Evolutionary conservation across 495 filamentous ascomycete genomes (phyloP).

Genomic region (Tetracladium setigerum): DNA sequence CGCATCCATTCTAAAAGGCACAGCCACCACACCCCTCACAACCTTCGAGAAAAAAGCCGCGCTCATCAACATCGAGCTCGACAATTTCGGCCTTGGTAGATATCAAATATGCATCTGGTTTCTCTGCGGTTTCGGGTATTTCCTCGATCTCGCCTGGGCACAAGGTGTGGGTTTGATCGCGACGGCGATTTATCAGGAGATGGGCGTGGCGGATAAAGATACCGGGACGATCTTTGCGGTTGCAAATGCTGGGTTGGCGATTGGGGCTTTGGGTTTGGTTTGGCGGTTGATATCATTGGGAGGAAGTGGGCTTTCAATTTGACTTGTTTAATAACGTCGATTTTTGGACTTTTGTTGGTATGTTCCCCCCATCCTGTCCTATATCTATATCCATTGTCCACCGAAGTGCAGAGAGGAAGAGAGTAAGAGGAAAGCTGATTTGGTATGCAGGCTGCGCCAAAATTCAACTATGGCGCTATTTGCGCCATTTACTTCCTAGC

Average conservation of each 20-base stretch:
- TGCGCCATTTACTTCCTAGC: too few relatives aligned
- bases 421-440: too few relatives aligned
- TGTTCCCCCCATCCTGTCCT: slow-evolving; percentile 27
- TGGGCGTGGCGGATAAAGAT: slow-evolving; percentile 22
- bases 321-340: slow-evolving; percentile 34
- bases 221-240: slow-evolving; percentile 25
- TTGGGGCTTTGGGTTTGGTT: slow-evolving; percentile 42
- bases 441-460: too few relatives aligned
- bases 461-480: too few relatives aligned
- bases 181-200: slow-evolving; percentile 35
- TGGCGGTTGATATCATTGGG: slow-evolving; percentile 40
- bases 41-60: slow-evolving; percentile 36
- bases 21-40: slow-evolving; percentile 8
- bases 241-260: slow-evolving; percentile 27
- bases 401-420: too few relatives aligned
- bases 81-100: slow-evolving; percentile 40
- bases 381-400: slow-evolving; percentile 23
- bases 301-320: slow-evolving; percentile 39
- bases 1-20: too few relatives aligned
- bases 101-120: slow-evolving; percentile 41
- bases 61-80: slow-evolving; percentile 38
- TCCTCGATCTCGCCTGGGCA: slow-evolving; percentile 42
- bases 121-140: slow-evolving; percentile 43
- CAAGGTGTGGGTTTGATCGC: slow-evolving; percentile 40
- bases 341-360: slow-evolving; percentile 32